These are phyloP conservation scores for Helotiales sp. DNA, from an alignment of 2,329 filamentous ascomycete genomes.

Conservation along the genomic window DNA sequence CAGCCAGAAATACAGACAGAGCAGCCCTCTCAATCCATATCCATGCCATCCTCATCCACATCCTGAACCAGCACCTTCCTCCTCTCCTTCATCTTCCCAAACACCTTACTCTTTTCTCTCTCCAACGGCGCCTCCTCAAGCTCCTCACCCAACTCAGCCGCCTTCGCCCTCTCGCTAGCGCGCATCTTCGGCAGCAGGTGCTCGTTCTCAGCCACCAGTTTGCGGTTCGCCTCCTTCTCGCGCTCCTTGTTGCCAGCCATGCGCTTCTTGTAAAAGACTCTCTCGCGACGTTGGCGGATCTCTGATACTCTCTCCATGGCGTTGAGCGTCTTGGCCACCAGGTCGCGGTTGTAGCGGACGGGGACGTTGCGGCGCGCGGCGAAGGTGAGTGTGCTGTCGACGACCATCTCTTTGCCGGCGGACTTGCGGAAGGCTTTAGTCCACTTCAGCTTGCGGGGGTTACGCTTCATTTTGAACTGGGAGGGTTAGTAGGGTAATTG, in stretches of 20 bases:
- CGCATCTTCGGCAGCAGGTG: slow-evolving; percentile 82
- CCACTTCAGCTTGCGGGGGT: slow-evolving; percentile 96
- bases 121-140: slow-evolving; percentile 57
- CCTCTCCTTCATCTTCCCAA: slow-evolving; percentile 49
- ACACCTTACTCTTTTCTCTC: slow-evolving; percentile 44
- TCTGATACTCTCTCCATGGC: slow-evolving; percentile 92
- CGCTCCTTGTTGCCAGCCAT: slow-evolving; percentile 89
- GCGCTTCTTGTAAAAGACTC: slow-evolving; percentile 90
- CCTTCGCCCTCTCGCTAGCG: slow-evolving; percentile 59
- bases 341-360: slow-evolving; percentile 92
- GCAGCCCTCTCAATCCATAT: slow-evolving; percentile 48
- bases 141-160: slow-evolving; percentile 29
- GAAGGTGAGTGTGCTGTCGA: slow-evolving; percentile 93
- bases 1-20: slow-evolving; percentile 14
- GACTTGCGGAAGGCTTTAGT: slow-evolving; percentile 90
- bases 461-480: slow-evolving; percentile 96
- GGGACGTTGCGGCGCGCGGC: slow-evolving; percentile 92
- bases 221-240: slow-evolving; percentile 79
- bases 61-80: slow-evolving; percentile 46
- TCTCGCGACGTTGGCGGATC: slow-evolving; percentile 82
- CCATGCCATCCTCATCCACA: slow-evolving; percentile 55
- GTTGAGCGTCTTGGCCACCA: slow-evolving; percentile 83
- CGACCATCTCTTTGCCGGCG: slow-evolving; percentile 85
- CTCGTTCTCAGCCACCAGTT: slow-evolving; percentile 88
- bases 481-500: slow-evolving; percentile 7